Evolutionary conservation across 495 filamentous ascomycete species (phyloP), one percentile per base, ranked within the genome.

Genomic region (Aspergillus sparsus): DNA sequence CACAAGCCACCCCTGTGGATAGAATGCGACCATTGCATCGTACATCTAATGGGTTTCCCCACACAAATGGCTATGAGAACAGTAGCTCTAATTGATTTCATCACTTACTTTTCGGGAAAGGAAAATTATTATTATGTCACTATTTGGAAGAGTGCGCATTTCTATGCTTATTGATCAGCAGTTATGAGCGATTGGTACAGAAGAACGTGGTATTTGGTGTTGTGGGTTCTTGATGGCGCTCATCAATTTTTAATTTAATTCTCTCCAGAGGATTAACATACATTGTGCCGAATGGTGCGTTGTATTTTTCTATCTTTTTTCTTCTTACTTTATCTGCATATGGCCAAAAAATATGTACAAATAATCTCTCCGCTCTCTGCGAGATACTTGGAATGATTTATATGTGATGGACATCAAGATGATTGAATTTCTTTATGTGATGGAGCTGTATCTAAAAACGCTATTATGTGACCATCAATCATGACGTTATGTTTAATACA

Each of bases 11-110:
- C 31, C 18, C 47, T 53, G 18, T 54, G 12, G 66, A 66, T 49
- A 57, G 62, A 37, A 53, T 61, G 5, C 57, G 62, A 42, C 15
- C 67, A 9, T 13, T 64, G 34, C 54, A 62, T 44, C 62, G 64
- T 7, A 54, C 62, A 31, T 47, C 55, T 2, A 62, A 65, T 18
- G 21, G 62, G 5, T 67, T 66, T 32, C 52, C 59, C 5, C 60
- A 56, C 8, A 31, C n/a, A 9, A 63, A 46, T 15, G 52, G 59
- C 12, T 61, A 51, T 58, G 63, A 66, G 16, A 55, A 49, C 36
- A 58, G 55, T n/a, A 49, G 57, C 27, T 53, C 50, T 7, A 46
- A 50, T 7, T 60, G 15, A 60, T 47, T 10, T 6, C 44, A 7
- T 18, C 8, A n/a, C 16, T 18, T 1, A 27, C 3, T 21, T 16